Evolutionary conservation across 106 monocot species (phyloP), one percentile per base, ranked within the genome.

Genomic region (Dendrobium chrysotoxum): DNA sequence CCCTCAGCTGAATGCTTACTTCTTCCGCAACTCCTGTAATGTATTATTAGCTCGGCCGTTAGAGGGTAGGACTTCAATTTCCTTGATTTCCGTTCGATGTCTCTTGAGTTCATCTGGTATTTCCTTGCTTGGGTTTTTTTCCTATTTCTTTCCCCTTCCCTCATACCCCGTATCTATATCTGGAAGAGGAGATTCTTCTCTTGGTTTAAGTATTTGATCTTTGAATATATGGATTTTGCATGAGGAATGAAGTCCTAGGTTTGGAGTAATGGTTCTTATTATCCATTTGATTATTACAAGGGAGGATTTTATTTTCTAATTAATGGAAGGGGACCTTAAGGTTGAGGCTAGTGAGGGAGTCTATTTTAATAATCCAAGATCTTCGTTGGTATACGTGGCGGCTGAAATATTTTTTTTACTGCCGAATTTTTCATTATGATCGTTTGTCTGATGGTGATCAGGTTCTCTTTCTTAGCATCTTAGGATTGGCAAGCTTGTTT

Each of bases 161-260:
- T 64, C 5, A 7, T 64, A 26, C 25, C 7, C 4, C 25, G 4
- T 26, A 25, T 64, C 71, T 71, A 31, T 38, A 4, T 71, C 71
- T 16, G 30, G 30, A 71, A 71, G 71, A 38, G 35, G 71, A 71
- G 16, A 71, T 71, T 71, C 71, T 71, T 71, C 71, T 71, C 31
- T 28, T 13, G 31, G 71, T 15, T 31, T 71, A 2, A 13, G 35
- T 28, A 23, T 71, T 10, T 28, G 71, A 71, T 71, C 71, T 31
- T 71, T 71, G 11, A 13, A 31, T 71, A 17, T 23, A 38, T 64
- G n/a, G 64, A n/a, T 64, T 64, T 50, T 50, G 50, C 1, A 50
- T 50, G 50, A 2, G 44, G 44, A 9, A 13, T 50, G 15, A 50
- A 15, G 50, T 50, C 0, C 13, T 1, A 50, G 13, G 13, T 13